phyloP scores from a whole-genome alignment of 352 stramenopile species.

The Phytophthora sp. region DNA sequence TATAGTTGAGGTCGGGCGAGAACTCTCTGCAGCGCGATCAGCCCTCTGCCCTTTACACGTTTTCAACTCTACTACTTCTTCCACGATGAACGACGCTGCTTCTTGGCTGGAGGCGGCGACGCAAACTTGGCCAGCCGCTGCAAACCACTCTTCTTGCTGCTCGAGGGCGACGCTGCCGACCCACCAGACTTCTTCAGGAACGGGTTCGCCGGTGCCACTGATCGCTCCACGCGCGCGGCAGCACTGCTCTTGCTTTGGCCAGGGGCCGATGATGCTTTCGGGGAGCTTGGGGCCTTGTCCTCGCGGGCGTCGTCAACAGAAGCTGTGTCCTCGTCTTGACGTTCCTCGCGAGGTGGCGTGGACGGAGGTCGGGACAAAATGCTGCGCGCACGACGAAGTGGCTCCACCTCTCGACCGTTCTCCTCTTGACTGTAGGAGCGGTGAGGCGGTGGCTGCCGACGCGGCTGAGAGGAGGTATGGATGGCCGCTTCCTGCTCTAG shows the following conservation, averaged over 20 bases:
- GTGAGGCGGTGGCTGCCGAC: constrained; percentile 6
- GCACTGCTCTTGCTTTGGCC: constrained; percentile 6
- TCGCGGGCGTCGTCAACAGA: constrained; percentile 15
- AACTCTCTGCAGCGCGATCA: not conserved
- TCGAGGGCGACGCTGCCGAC: constrained; percentile 15
- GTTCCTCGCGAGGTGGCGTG: constrained; percentile 21
- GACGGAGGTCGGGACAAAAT: constrained; percentile 41
- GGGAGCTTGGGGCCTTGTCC: constrained; percentile 2
- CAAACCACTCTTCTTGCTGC: constrained; percentile 54
- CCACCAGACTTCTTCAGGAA: constrained; percentile 67
- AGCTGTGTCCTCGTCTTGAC: constrained; percentile 9
- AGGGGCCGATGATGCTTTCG: constrained; percentile 18
- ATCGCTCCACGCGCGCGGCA: constrained; percentile 34
- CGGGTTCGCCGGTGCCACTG: constrained; percentile 67
- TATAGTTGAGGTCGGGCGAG: not conserved
- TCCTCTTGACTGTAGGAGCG: constrained; percentile 17
- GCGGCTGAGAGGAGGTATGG: constrained; percentile 17
- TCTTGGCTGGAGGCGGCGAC: constrained; percentile 53
- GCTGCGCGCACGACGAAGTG: constrained; percentile 40
- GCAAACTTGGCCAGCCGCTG: constrained; percentile 71
- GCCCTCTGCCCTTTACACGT: not conserved
- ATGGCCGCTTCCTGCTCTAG: constrained; percentile 17
- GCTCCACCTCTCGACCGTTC: constrained; percentile 32
- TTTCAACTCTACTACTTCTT: constrained; percentile 37
- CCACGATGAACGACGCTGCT: constrained; percentile 38